Conservation (phyloP, 345 rosid genomes). For the Mallotus nudiflorus region DNA sequence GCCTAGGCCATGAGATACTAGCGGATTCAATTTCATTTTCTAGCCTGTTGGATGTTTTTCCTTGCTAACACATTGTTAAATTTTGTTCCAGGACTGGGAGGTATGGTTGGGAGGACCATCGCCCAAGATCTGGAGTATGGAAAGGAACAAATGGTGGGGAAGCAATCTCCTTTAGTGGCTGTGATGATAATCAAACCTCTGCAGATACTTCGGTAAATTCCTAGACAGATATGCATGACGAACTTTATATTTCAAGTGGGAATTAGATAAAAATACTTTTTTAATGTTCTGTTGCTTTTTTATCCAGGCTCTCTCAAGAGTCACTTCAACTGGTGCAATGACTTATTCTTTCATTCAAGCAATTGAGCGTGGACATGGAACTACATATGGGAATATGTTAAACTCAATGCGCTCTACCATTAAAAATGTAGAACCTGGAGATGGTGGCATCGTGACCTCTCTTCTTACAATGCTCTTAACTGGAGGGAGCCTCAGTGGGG, state of each 20-base stretch:
- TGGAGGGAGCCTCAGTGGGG: conserved; percentile 43
- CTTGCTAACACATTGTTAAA: conserved; percentile 1
- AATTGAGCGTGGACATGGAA: conserved; percentile 64
- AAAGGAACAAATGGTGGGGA: conserved; percentile 95
- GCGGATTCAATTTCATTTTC: not conserved
- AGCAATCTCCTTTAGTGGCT: conserved; percentile 84
- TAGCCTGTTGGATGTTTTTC: conserved; percentile 3
- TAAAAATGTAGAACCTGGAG: conserved; percentile 31
- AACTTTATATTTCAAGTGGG: not conserved
- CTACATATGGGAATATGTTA: conserved; percentile 65
- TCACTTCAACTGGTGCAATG: conserved; percentile 90
- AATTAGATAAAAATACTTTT: not conserved
- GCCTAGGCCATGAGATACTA: not conserved
- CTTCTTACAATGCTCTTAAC: conserved; percentile 61
- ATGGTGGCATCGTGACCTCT: conserved; percentile 53
- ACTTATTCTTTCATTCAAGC: conserved; percentile 90
- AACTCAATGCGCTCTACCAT: conserved; percentile 78
- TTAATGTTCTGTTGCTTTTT: no score
- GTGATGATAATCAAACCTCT: conserved; percentile 82
- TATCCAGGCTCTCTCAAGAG: conserved; percentile 69
- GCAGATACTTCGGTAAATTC: conserved; percentile 73
- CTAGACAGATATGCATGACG: not conserved
- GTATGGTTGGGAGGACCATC: conserved; percentile 81
- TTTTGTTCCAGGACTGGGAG: conserved; percentile 46
- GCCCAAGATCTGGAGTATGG: conserved; percentile 73